phyloP scores from a whole-genome alignment of 2,329 filamentous ascomycete species.

The Trichoderma sp. region DNA sequence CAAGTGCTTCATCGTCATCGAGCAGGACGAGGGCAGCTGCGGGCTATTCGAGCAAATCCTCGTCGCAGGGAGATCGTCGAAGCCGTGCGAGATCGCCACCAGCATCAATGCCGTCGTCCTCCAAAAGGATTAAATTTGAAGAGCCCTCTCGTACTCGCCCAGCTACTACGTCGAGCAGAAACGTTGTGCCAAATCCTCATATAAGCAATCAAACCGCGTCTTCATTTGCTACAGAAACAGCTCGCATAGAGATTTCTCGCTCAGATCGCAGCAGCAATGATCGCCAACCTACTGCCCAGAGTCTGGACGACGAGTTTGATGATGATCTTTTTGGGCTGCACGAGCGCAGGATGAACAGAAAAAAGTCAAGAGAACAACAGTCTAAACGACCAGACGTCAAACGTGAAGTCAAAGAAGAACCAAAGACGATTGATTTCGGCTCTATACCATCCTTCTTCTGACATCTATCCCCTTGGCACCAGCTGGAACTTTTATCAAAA shows the following conservation, averaged over 20 bases:
- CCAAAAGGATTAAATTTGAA: slow-evolving; percentile 5
- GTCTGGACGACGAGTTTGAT: slow-evolving; percentile 30
- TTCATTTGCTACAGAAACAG: neutral
- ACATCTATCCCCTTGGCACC: slow-evolving; percentile 29
- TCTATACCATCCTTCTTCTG: slow-evolving; percentile 44
- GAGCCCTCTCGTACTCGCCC: neutral
- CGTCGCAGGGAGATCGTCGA: neutral
- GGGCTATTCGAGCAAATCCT: slow-evolving; percentile 31
- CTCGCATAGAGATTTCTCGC: neutral
- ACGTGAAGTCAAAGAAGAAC: neutral
- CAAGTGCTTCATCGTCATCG: slow-evolving; percentile 28
- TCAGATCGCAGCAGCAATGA: neutral
- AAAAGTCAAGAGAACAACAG: slow-evolving; percentile 37
- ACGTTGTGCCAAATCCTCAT: neutral
- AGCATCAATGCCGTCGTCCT: neutral
- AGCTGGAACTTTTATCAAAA: slow-evolving; percentile 20
- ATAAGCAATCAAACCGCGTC: neutral
- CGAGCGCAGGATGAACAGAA: slow-evolving; percentile 35
- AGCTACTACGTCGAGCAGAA: neutral
- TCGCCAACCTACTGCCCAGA: neutral
- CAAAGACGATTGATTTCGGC: slow-evolving; percentile 32
- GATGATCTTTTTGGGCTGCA: slow-evolving; percentile 42
- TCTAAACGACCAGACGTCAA: slow-evolving; percentile 28
- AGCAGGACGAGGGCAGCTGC: slow-evolving; percentile 34
- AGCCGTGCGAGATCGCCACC: neutral